Conservation (phyloP, 768 basidiomycete genomes). For the Rubroboletus satanas region DNA sequence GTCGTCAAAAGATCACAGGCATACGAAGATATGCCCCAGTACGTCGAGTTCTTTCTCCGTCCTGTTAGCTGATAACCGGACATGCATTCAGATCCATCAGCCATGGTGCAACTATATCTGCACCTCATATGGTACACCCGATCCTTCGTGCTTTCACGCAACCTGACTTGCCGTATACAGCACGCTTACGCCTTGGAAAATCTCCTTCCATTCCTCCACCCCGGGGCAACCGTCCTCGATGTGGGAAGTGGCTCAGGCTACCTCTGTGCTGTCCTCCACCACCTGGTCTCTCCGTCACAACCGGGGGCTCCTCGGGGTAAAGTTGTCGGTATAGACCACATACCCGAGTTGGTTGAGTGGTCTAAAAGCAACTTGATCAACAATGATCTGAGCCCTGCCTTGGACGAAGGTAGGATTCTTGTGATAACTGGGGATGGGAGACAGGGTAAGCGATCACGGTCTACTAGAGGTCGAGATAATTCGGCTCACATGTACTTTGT, state of each 20-base stretch:
- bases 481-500: background rate
- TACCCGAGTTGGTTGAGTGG: conserved; percentile 71
- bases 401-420: conserved; percentile 54
- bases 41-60: conserved; percentile 28
- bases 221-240: conserved; percentile 77
- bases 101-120: conserved; percentile 88
- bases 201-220: conserved; percentile 65
- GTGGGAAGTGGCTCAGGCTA: conserved; percentile 90
- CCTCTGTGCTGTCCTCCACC: conserved; percentile 74
- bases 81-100: conserved; percentile 56
- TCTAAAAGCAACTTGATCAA: conserved; percentile 61
- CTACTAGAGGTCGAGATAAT: background rate
- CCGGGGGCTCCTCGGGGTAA: conserved; percentile 37
- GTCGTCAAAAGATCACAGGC: conserved; percentile 49
- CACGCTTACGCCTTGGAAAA: conserved; percentile 85
- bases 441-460: conserved; percentile 42
- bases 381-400: conserved; percentile 56
- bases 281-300: conserved; percentile 47
- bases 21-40: conserved; percentile 80
- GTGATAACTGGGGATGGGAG: conserved; percentile 80
- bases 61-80: background rate
- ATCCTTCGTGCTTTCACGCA: background rate
- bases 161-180: conserved; percentile 32
- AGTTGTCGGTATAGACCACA: conserved; percentile 90
- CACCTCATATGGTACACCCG: conserved; percentile 83